These are phyloP conservation scores for Starmerella bombicola DNA, from an alignment of 805 yeast species.

Conservation along the genomic window DNA sequence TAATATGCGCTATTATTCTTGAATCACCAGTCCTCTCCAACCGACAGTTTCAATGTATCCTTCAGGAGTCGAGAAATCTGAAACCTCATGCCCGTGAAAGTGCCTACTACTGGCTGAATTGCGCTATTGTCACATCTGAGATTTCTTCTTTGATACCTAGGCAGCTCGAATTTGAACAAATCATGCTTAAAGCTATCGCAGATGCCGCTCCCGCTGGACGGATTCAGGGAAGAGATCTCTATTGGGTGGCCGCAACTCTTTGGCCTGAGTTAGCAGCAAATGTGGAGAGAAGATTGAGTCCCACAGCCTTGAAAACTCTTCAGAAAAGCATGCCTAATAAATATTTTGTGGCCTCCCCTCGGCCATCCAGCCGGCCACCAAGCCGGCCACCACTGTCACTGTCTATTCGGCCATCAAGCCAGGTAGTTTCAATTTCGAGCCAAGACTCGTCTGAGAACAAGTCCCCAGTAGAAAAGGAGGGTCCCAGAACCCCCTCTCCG, in stretches of 20 bases:
- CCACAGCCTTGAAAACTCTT: conserved; percentile 12
- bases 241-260: conserved; percentile 50
- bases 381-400: neutral
- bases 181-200: conserved; percentile 47
- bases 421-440: neutral
- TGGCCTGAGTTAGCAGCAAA: conserved; percentile 43
- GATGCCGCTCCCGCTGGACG: conserved; percentile 78
- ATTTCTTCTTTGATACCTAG: neutral
- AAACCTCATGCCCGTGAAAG: conserved; percentile 58
- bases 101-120: conserved; percentile 57
- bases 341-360: neutral
- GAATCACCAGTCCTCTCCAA: conserved; percentile 24
- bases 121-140: conserved; percentile 31
- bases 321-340: conserved; percentile 1
- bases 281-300: conserved; percentile 25
- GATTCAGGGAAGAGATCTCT: conserved; percentile 57
- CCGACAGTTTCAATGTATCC: conserved; percentile 10
- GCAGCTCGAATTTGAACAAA: conserved; percentile 32
- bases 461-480: neutral
- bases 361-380: too few species aligned
- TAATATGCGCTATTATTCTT: conserved; percentile 40
- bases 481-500: neutral
- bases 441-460: neutral
- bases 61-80: conserved; percentile 49
- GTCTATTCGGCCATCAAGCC: neutral